Conservation (phyloP, 768 basidiomycete genomes). For the Basidioascus undulatus region DNA sequence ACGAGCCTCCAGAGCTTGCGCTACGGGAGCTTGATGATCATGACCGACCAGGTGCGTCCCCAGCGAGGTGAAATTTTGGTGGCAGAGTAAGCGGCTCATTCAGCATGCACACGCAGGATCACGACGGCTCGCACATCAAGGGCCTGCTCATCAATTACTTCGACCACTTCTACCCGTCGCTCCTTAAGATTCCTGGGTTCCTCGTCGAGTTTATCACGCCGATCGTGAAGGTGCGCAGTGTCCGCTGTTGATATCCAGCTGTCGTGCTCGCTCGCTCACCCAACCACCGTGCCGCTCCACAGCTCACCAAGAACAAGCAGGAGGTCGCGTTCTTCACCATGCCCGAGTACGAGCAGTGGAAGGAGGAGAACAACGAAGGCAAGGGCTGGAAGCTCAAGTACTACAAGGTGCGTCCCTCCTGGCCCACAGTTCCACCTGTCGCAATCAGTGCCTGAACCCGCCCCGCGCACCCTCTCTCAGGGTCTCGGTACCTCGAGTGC, state of each 20-base stretch:
- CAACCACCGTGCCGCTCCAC: not conserved
- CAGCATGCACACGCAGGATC: constrained; percentile 36
- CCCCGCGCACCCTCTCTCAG: constrained; percentile 22
- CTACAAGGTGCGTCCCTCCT: constrained; percentile 50
- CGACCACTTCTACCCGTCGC: constrained; percentile 86
- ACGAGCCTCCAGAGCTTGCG: constrained; percentile 38
- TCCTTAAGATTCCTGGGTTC: constrained; percentile 73
- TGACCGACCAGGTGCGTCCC: constrained; percentile 80
- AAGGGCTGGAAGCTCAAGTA: constrained; percentile 83
- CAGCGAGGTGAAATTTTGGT: not conserved
- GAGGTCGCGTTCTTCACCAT: constrained; percentile 83
- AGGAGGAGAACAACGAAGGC: constrained; percentile 42
- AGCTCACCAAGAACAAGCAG: constrained; percentile 57
- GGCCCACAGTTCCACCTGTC: not conserved
- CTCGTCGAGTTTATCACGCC: constrained; percentile 96
- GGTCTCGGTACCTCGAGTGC: constrained; percentile 88
- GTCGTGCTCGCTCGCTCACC: not conserved
- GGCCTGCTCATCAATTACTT: constrained; percentile 96
- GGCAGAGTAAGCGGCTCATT: not conserved
- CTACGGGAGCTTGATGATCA: constrained; percentile 92
- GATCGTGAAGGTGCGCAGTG: constrained; percentile 54
- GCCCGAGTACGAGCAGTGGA: constrained; percentile 86
- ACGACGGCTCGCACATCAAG: constrained; percentile 99
- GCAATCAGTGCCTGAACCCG: constrained; percentile 1
- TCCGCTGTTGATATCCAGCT: constrained; percentile 1